Evolutionary conservation across 352 stramenopile genomes (phyloP).

Genomic region (Globisporangium acanthophoron): DNA sequence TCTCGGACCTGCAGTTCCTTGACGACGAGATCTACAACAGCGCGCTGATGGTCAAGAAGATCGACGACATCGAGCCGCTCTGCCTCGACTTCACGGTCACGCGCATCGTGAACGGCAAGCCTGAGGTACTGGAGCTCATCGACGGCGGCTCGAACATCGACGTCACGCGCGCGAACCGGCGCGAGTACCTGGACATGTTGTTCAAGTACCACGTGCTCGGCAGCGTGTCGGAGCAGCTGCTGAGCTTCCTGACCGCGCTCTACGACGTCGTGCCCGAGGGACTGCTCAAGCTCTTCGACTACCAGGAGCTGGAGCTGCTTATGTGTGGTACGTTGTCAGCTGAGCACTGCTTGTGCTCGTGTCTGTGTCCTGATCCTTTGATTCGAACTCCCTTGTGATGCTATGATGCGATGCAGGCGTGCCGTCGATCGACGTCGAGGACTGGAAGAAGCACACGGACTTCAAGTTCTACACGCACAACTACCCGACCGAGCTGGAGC

Average conservation of each 20-base stretch:
- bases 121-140: slow-evolving; percentile 86
- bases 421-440: slow-evolving; percentile 67
- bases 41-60: slow-evolving; percentile 60
- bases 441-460: slow-evolving; percentile 78
- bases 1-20: slow-evolving; percentile 87
- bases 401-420: slow-evolving; percentile 28
- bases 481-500: slow-evolving; percentile 65
- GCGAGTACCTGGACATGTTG: slow-evolving; percentile 90
- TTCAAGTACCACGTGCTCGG: slow-evolving; percentile 96
- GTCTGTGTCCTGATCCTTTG: too few species aligned
- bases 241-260: slow-evolving; percentile 85
- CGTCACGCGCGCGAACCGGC: slow-evolving; percentile 95
- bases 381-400: too few species aligned
- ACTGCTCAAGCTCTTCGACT: slow-evolving; percentile 97
- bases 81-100: slow-evolving; percentile 81
- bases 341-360: too few species aligned
- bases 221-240: slow-evolving; percentile 89
- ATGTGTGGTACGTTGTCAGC: slow-evolving; percentile 66
- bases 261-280: slow-evolving; percentile 97
- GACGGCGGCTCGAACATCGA: slow-evolving; percentile 85
- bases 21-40: slow-evolving; percentile 83
- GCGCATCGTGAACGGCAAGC: slow-evolving; percentile 52
- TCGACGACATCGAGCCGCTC: slow-evolving; percentile 66
- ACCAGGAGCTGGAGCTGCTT: slow-evolving; percentile 97
- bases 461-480: slow-evolving; percentile 72